Evolutionary conservation across 805 yeast genomes (phyloP), one percentile per base, ranked within the genome.

Genomic region (Vanderwaltozyma polyspora): DNA sequence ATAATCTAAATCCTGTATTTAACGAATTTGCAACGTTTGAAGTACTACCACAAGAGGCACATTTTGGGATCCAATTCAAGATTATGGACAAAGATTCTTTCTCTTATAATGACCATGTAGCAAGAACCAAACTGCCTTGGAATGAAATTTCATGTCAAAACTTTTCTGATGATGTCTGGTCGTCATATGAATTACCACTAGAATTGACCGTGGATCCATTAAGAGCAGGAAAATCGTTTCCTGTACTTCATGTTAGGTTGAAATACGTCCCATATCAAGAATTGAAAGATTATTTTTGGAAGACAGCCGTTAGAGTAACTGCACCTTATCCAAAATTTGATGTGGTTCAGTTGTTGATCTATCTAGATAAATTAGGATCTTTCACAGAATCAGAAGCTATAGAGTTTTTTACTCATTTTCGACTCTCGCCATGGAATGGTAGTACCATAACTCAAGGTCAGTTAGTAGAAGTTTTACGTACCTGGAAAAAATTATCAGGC

Each of bases 1-100:
- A 89, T 54, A 79, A 84, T 1, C 57, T 84, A 33, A 77, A 78
- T 35, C 98, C 98, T 0, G 67, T 76, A 1, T 89, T 76, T 59
- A 76, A 85, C 46, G 94, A 87, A 55, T 63, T 79, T 43, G 58
- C 87, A 15, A 78, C 89, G 1, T 80, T 89, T 52, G 94, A 86
- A 42, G 71, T 89, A 0, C 63, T 72, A 24, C 67, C 74, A 3
- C 70, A 68, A 40, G 96, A 89, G 51, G 58, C 60, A 18, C 68
- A 68, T 42, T 89, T 67, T 51, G 71, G 78, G 33, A 60, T 91
- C 32, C 70, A 72, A 34, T 76, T 89, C 49, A 69, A 78, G 19
- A 76, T 91, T 3, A 62, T 85, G 52, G 98, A 89, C 54, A 82
- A 79, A 43, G 98, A 89, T 54, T 70, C 74, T 23, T 68, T 87